Evolutionary conservation across 768 basidiomycete genomes (phyloP), one percentile per base, ranked within the genome.

Genomic region (Xerocomus brunneocitrinus): DNA sequence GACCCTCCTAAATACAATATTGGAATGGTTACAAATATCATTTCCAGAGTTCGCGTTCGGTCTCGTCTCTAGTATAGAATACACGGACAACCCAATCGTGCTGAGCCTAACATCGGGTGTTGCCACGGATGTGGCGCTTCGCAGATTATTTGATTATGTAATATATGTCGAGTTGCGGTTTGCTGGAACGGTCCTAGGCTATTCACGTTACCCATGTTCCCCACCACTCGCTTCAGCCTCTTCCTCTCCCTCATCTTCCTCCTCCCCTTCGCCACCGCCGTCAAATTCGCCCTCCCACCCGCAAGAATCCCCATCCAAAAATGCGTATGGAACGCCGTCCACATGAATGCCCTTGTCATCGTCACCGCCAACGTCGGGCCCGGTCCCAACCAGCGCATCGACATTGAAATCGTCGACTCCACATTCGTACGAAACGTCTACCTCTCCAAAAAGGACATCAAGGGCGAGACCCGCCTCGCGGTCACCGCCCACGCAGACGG

Each of bases 291-390:
- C 35, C 75, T 97, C 24, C 80, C 73, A 31, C 84, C 93, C 1
- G 79, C 78, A 57, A 82, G 83, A 56, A 81, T 86, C 60, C 94
- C 95, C 0, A 72, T 77, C 27, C 64, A 80, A 58, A 94, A 92
- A 72, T 98, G 95, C 72, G 86, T 98, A 52, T 99, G 97, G 97
- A 97, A 99, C 67, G 76, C 87, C 24, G 95, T 86, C 8, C 89
- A 94, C 64, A 73, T 79, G 6, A 85, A 92, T 62, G 81, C 91
- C 6, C 86, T 98, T 34, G 91, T 98, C 66, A 91, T 99, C 62
- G 93, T 97, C 60, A 98, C 95, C 0, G 94, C 95, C 41, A 95
- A 97, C 66, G 87, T 95, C 30, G 85, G 85, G 0, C 79, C 85
- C 0, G 89, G 87, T 0, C 71, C 72, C 0, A 76, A 80, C 61